These are phyloP conservation scores for Cyclaneusma minus DNA, from an alignment of 2,329 filamentous ascomycete species.

Conservation along the genomic window DNA sequence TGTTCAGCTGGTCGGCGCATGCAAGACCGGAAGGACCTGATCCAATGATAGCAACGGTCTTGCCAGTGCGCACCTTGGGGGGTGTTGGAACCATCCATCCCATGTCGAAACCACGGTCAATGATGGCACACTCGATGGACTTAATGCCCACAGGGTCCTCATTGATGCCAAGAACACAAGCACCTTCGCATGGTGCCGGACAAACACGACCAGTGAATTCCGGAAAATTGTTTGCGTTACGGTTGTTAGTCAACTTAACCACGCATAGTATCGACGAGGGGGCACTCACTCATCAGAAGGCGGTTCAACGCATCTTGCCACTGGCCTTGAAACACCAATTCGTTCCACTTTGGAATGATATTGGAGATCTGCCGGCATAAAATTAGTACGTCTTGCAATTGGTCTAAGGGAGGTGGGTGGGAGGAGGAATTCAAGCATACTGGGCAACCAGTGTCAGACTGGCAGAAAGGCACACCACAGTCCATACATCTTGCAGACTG, in stretches of 20 bases:
- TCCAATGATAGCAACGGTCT: slow-evolving; percentile 77
- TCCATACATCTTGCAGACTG: slow-evolving; percentile 97
- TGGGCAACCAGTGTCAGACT: slow-evolving; percentile 88
- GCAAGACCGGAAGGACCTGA: slow-evolving; percentile 87
- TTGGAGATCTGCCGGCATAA: no score
- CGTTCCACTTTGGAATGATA: slow-evolving; percentile 96
- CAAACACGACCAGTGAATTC: slow-evolving; percentile 97
- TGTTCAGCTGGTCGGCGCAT: slow-evolving; percentile 85
- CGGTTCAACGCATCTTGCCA: slow-evolving; percentile 89
- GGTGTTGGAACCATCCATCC: slow-evolving; percentile 88
- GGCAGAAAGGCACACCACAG: slow-evolving; percentile 95
- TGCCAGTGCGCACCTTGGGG: slow-evolving; percentile 69
- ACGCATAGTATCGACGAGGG: no score
- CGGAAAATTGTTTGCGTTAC: slow-evolving; percentile 97
- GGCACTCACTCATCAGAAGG: slow-evolving; percentile 84
- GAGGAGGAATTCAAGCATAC: no score
- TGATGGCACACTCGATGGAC: slow-evolving; percentile 95
- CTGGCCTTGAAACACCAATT: slow-evolving; percentile 58
- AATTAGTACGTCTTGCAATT: no score
- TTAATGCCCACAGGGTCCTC: slow-evolving; percentile 97
- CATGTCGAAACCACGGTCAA: slow-evolving; percentile 94
- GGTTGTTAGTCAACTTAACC: no score
- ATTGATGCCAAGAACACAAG: slow-evolving; percentile 91
- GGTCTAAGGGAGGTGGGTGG: no score
- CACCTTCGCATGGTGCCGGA: slow-evolving; percentile 89